These are phyloP conservation scores for Phytophthora podocarpi DNA, from an alignment of 352 stramenopile genomes.

Conservation along the genomic window DNA sequence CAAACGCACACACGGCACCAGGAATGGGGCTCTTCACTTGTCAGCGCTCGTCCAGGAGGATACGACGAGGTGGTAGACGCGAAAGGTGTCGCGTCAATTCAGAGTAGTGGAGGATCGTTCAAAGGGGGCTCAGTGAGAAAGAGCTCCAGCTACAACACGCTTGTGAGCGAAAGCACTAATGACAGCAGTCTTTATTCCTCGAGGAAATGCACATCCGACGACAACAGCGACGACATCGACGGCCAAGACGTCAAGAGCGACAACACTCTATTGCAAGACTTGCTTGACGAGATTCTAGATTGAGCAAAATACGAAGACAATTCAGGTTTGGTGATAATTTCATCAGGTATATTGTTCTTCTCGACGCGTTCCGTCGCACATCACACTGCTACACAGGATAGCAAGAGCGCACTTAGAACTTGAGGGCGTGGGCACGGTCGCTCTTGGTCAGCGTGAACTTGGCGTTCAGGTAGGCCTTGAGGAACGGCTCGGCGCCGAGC, in stretches of 20 bases:
- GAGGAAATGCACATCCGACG: conserved; percentile 28
- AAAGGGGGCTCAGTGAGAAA: conserved; percentile 13
- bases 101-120: conserved; percentile 20
- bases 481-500: conserved; percentile 89
- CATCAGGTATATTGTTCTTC: conserved; percentile 67
- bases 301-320: not conserved
- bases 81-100: conserved; percentile 15
- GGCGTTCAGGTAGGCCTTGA: conserved; percentile 98
- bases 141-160: conserved; percentile 23
- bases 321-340: conserved; percentile 46
- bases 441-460: conserved; percentile 98
- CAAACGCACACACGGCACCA: conserved; percentile 19
- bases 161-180: not conserved
- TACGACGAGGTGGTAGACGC: conserved; percentile 21
- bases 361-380: conserved; percentile 31
- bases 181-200: conserved; percentile 30
- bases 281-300: conserved; percentile 75
- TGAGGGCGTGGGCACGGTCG: conserved; percentile 98
- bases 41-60: conserved; percentile 14
- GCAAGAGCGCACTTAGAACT: conserved; percentile 94
- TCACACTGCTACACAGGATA: conserved; percentile 26
- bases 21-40: conserved; percentile 26
- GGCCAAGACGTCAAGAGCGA: conserved; percentile 32
- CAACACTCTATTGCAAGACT: conserved; percentile 62
- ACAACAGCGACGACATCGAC: conserved; percentile 34